Evolutionary conservation across 352 stramenopile genomes (phyloP), one percentile per base, ranked within the genome.

Genomic region (Elongisporangium prolatum): DNA sequence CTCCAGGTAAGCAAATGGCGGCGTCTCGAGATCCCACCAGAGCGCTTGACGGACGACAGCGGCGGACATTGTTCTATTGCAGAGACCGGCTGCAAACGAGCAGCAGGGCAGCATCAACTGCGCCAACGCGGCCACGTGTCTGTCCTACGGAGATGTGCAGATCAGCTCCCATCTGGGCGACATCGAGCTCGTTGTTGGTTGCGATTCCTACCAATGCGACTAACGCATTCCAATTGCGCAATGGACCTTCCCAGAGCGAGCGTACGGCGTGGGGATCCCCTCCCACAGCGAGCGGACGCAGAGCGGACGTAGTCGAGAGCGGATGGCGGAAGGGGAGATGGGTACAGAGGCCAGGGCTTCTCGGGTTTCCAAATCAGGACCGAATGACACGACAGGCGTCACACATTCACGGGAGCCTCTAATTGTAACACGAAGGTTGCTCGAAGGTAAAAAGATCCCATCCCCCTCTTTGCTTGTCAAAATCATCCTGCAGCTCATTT

Each of bases 31-130:
- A 61, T 48, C 44, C 14, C 7, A 21, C 17, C 38, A 11, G 21
- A 52, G n/a, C n/a, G 11, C 38, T 28, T 57, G 18, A 24, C 13
- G 17, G 24, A 22, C 3, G 37, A 25, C 13, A 52, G 18, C n/a
- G 38, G 37, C 21, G 24, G 21, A 16, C 21, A 38, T 52, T 53
- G 11, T 2, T 56, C 22, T n/a, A n/a, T 37, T 56, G 14, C 21
- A 66, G 60, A 48, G 58, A 25, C 68, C 56, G 5, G 4, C 21
- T 28, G 44, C 13, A 8, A 60, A 64, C 0, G 82, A 92, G 56
- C 71, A 71, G 28, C 69, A 81, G 34, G 83, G 83, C 8, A 71
- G 74, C 38, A 88, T 92, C 59, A 92, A 92, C 60, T 92, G 83
- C 50, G 72, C 81, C 40, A 28, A 50, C n/a, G 68, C 58, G 11